Base-by-base conservation (phyloP, 768 basidiomycete species). In the Termitomyces sp. region DNA sequence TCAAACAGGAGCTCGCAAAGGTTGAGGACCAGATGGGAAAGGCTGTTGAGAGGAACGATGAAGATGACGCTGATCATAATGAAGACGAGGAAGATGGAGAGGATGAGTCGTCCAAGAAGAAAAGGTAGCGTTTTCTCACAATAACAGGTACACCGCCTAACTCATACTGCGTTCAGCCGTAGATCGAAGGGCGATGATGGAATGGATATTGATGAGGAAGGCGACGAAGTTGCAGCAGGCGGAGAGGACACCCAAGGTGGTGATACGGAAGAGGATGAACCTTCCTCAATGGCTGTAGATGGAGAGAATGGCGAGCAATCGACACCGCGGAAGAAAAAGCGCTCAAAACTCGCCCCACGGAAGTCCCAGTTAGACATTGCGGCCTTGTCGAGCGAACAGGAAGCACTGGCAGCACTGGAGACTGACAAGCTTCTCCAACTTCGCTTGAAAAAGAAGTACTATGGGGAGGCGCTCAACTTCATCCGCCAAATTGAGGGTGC, bases 381-480 rank as follows among this genome's bases (percentile, higher is more conserved):
- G 34, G 85, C 86, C 1, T 77, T 92, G 45, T 80, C 83, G 9
- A 78, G 85, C 44, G 89, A 90, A 62, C 86, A 91, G 66, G 84
- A 80, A 10, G 86, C 85, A 0, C 76, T 93, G 31, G 86, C 86
- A 5, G 81, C 83, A 4, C 75, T 90, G 35, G 81, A 92, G 60
- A 79, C 81, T 38, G 80, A 87, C 60, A 78, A 92, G 58, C 70
- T 89, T 40, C 77, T 83, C 5, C 79, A 82, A 51, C 78, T 92
- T 7, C 81, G 85, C 19, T 74, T 97, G 29, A 83, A 82, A 59
- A 95, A 90, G 71, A 89, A 89, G 65, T 97, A 94, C 72, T 93
- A 89, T 66, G 76, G 82, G 0, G 96, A 98, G 66, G 93, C 87
- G 3, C 75, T 98, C 40, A 77, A 71, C 55, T 98, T 98, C 69